phyloP scores from a whole-genome alignment of 1,284 basidiomycete species.

The Pyrrhoderma noxium region DNA sequence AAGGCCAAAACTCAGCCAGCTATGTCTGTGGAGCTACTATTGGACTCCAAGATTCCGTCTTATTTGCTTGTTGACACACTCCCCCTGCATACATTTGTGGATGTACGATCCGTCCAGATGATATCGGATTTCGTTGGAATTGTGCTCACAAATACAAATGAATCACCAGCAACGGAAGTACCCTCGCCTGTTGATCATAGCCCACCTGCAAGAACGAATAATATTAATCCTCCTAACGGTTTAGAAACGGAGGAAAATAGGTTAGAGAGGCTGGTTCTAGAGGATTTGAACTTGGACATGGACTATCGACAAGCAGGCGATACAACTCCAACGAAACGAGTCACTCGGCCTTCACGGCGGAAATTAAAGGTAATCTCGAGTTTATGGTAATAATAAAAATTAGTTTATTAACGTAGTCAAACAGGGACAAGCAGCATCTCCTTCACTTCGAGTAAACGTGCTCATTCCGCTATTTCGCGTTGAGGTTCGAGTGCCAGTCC shows the following conservation, averaged over 20 bases:
- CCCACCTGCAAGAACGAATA: not conserved
- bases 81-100: conserved; percentile 6
- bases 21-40: not conserved
- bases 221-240: not conserved
- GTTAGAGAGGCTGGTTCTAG: conserved; percentile 44
- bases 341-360: not conserved
- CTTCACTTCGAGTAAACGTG: conserved; percentile 3
- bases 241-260: conserved; percentile 19
- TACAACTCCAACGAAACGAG: conserved; percentile 1
- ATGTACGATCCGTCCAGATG: conserved; percentile 31
- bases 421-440: not conserved
- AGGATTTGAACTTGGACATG: conserved; percentile 46
- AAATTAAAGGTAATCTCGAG: not conserved
- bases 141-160: conserved; percentile 19
- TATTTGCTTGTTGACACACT: conserved; percentile 4
- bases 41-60: not conserved
- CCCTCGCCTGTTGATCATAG: conserved; percentile 1
- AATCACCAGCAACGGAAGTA: not conserved
- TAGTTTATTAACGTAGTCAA: not conserved
- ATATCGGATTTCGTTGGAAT: conserved; percentile 28
- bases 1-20: not conserved
- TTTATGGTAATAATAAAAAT: not conserved
- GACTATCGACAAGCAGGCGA: conserved; percentile 30
- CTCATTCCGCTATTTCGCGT: conserved; percentile 22
- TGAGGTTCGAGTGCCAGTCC: conserved; percentile 21